These are phyloP conservation scores for Trametopsis cervina DNA, from an alignment of 768 basidiomycete genomes.

Conservation along the genomic window DNA sequence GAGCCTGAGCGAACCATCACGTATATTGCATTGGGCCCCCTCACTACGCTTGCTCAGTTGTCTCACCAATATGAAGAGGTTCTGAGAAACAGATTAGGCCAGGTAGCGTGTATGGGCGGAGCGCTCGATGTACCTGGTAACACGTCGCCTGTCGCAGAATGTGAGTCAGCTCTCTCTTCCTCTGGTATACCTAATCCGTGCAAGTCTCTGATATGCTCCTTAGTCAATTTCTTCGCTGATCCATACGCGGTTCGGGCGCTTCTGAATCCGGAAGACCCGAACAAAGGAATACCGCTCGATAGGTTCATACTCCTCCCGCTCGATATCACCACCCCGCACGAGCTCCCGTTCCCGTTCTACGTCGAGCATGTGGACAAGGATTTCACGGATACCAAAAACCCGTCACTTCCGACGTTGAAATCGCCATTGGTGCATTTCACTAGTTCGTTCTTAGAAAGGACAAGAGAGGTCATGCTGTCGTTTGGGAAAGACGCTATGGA, in stretches of 20 bases:
- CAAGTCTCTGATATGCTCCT: no score
- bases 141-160: constrained; percentile 75
- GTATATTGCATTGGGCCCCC: constrained; percentile 68
- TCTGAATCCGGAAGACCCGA: constrained; percentile 34
- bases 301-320: constrained; percentile 68
- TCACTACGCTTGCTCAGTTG: constrained; percentile 73
- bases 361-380: constrained; percentile 48
- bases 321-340: constrained; percentile 78
- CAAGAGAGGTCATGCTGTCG: constrained; percentile 67
- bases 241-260: constrained; percentile 76
- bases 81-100: constrained; percentile 54
- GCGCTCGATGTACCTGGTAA: constrained; percentile 90
- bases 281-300: constrained; percentile 49
- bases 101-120: constrained; percentile 91
- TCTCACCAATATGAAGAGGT: constrained; percentile 46
- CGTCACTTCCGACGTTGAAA: constrained; percentile 44
- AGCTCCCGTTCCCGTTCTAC: constrained; percentile 68
- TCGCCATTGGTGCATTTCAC: constrained; percentile 68
- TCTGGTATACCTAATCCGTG: no score
- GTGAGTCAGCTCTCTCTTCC: constrained; percentile 52
- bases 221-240: constrained; percentile 86
- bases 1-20: constrained; percentile 49
- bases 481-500: constrained; percentile 85
- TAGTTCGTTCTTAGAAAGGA: constrained; percentile 68
- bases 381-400: constrained; percentile 41